These are phyloP conservation scores for Yarrowia yakushimensis DNA, from an alignment of 805 yeast species.

Conservation along the genomic window DNA sequence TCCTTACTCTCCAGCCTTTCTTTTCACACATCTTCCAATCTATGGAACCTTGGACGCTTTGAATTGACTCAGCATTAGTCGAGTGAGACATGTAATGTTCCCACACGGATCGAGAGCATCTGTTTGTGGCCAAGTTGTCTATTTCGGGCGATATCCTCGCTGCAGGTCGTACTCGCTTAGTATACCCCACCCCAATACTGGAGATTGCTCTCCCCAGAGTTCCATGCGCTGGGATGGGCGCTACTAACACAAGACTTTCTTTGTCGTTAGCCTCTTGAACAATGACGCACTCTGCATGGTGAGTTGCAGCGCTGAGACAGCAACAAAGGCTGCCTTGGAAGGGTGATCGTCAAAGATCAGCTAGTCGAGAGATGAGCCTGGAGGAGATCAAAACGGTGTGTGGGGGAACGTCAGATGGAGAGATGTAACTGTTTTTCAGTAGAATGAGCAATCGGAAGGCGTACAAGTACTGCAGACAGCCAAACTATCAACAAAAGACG, in stretches of 20 bases:
- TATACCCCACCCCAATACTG: neutral
- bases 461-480: too few relatives aligned
- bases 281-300: neutral
- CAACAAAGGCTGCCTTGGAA: neutral
- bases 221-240: neutral
- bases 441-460: too few relatives aligned
- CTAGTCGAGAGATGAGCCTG: neutral
- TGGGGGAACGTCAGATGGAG: neutral
- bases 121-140: neutral
- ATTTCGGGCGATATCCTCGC: neutral
- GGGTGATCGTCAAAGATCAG: slow-evolving; percentile 9
- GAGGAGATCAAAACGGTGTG: neutral
- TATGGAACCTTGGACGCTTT: neutral
- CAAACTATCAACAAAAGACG: neutral
- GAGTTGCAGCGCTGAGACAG: neutral
- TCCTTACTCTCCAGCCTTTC: too few relatives aligned
- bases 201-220: too few relatives aligned
- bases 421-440: too few relatives aligned
- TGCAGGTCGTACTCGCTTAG: neutral
- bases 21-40: too few relatives aligned
- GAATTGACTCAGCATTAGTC: neutral
- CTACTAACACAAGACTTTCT: neutral
- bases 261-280: neutral
- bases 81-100: neutral
- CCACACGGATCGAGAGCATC: neutral